These are phyloP conservation scores for Puccinia brachypodii DNA, from an alignment of 1,284 basidiomycete genomes.

Conservation along the genomic window DNA sequence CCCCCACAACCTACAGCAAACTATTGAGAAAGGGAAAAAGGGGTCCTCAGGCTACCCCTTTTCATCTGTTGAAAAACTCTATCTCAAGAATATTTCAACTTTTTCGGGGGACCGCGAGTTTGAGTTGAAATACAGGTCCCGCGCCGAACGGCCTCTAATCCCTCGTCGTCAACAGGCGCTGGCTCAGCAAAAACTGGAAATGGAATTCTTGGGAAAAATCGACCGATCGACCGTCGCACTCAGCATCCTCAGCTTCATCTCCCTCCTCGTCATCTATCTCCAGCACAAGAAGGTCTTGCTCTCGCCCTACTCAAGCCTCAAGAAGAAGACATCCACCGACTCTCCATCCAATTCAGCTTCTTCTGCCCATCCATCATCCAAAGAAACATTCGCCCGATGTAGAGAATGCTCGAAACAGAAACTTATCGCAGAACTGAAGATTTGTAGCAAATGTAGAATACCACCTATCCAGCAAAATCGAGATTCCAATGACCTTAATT, in stretches of 20 bases:
- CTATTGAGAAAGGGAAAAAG: no score
- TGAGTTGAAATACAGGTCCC: no score
- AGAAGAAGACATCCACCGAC: neutral
- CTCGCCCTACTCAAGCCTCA: constrained; percentile 14
- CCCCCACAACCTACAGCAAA: no score
- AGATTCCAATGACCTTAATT: neutral
- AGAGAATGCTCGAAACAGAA: constrained; percentile 13
- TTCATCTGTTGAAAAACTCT: no score
- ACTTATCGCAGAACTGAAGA: constrained; percentile 18
- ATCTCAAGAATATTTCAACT: no score
- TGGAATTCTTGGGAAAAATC: constrained; percentile 1
- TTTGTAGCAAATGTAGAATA: constrained; percentile 26
- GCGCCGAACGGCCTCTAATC: no score
- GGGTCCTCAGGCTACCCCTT: no score
- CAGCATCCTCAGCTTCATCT: constrained; percentile 17
- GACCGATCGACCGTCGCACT: neutral
- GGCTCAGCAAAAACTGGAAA: no score
- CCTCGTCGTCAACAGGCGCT: no score
- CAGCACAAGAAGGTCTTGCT: constrained; percentile 16
- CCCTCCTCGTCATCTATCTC: constrained; percentile 12
- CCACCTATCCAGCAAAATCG: neutral
- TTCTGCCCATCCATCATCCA: neutral
- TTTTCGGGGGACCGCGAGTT: no score
- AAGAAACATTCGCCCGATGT: neutral
- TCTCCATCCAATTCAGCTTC: neutral